phyloP scores from a whole-genome alignment of 345 rosid species.

The Eucalyptus tenuipes region DNA sequence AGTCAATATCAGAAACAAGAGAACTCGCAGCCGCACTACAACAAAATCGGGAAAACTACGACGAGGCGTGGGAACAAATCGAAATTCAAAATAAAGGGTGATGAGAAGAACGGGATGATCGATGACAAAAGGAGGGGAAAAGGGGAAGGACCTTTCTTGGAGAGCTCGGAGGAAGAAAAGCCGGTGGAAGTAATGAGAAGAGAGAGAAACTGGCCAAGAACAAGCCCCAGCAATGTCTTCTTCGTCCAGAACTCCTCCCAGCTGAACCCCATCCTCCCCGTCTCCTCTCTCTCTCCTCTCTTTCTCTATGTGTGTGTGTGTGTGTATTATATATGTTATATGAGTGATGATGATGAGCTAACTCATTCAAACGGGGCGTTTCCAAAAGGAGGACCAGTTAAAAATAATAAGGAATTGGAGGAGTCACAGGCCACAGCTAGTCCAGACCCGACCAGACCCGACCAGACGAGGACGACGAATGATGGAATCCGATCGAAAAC shows the following conservation, averaged over 20 bases:
- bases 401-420: background rate
- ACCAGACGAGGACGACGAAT: background rate
- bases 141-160: conserved; percentile 15
- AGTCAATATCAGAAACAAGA: background rate
- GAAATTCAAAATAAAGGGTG: background rate
- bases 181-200: conserved; percentile 34
- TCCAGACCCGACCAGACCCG: background rate
- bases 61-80: background rate
- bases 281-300: background rate
- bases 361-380: background rate
- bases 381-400: background rate
- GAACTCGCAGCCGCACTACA: background rate
- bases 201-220: conserved; percentile 35
- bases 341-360: background rate
- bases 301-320: background rate
- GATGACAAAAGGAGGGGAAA: background rate
- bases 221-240: conserved; percentile 32
- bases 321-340: background rate
- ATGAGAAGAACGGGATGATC: background rate
- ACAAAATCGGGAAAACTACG: background rate
- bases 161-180: conserved; percentile 22
- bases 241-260: conserved; percentile 12
- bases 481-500: background rate
- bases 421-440: background rate
- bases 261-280: conserved; percentile 1